Evolutionary conservation across 2,329 filamentous ascomycete species (phyloP), one percentile per base, ranked within the genome.

Genomic region (Xylaria hypoxylon): DNA sequence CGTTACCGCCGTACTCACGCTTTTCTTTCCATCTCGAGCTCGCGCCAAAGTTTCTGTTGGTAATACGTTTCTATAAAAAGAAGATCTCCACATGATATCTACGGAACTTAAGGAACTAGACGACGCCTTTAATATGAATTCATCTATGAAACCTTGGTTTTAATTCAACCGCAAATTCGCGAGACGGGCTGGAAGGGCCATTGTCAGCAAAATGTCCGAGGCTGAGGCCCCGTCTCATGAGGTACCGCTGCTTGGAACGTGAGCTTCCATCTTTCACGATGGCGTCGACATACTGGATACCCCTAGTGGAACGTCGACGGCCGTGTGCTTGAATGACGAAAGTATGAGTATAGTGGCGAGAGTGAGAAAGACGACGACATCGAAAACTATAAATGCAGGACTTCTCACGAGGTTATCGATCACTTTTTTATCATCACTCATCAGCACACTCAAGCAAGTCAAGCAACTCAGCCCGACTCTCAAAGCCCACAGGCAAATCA

Each of bases 141-240:
- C 79, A 82, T 82, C 78, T 82, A 81, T 78, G 73, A 76, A 69
- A 51, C 71, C 76, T 78, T 63, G 71, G 64, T 66, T 62, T 55
- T 57, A 71, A 75, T 81, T 82, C 79, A 81, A 71, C 79, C 80
- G 80, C 72, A 80, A 80, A 80, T 80, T 81, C 76, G 73, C 65
- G 67, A 66, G 42, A 66, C 51, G 72, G 74, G 72, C 73, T 72
- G 71, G 73, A 75, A 68, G 72, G 66, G 64, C 69, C 53, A 68
- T 65, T 58, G 62, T 71, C 67, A 59, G 70, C 68, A 65, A 69
- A n/a, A 48, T 48, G 60, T 28, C 64, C 57, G 55, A 58, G 62
- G 64, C 68, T 71, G 70, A 69, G 68, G 65, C 67, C 52, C 64
- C 64, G 64, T 67, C 67, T 70, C 68, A 63, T 70, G 69, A 70